These are phyloP conservation scores for Penicillium oxalicum DNA, from an alignment of 2,329 filamentous ascomycete genomes.

Conservation along the genomic window DNA sequence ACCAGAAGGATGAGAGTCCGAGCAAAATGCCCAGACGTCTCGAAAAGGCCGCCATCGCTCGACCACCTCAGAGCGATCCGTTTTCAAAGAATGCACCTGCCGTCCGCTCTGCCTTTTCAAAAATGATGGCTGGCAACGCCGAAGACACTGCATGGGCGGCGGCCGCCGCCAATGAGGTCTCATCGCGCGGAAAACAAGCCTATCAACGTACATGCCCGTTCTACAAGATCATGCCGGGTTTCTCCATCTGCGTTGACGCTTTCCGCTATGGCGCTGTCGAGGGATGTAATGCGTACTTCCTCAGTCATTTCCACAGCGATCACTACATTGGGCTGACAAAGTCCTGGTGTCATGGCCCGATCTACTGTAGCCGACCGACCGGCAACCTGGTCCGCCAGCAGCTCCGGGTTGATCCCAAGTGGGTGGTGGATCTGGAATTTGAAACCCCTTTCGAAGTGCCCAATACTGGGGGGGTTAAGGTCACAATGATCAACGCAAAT, in stretches of 20 bases:
- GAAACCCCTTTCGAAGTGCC: conserved; percentile 74
- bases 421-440: conserved; percentile 78
- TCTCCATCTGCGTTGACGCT: conserved; percentile 90
- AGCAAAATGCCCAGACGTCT: conserved; percentile 48
- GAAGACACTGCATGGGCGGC: conserved; percentile 86
- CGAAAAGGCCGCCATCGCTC: conserved; percentile 62
- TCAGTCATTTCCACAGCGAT: conserved; percentile 97
- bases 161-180: conserved; percentile 72
- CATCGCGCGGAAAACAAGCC: conserved; percentile 75
- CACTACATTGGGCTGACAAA: conserved; percentile 89
- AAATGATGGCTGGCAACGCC: conserved; percentile 85
- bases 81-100: conserved; percentile 49
- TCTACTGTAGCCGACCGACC: conserved; percentile 92
- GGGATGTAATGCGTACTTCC: conserved; percentile 88
- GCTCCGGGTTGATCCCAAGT: conserved; percentile 77
- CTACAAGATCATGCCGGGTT: conserved; percentile 94
- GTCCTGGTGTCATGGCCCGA: conserved; percentile 86
- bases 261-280: conserved; percentile 92
- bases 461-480: conserved; percentile 71
- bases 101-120: conserved; percentile 72
- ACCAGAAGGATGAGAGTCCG: conserved; percentile 5
- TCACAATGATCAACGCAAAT: conserved; percentile 94
- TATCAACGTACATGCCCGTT: conserved; percentile 92
- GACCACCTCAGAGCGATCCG: conserved; percentile 75
- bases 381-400: conserved; percentile 84